Conservation (phyloP, 768 basidiomycete species). For the Lentinula lateritia region DNA sequence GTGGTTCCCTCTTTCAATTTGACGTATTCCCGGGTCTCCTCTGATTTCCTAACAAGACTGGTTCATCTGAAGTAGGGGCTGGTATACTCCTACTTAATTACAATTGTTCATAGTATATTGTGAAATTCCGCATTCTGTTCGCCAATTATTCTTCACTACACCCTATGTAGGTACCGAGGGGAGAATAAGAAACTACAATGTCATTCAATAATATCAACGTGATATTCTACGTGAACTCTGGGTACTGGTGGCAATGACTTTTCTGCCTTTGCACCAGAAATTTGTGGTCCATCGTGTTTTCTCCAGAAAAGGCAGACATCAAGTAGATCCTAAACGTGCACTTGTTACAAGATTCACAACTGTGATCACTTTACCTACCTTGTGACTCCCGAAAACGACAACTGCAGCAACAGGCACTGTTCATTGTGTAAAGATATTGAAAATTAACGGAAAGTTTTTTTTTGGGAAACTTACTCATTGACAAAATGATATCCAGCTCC, state of each 20-base stretch:
- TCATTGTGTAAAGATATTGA: not conserved
- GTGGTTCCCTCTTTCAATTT: no score
- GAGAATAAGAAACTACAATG: no score
- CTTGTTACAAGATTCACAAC: no score
- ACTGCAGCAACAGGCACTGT: constrained; percentile 1
- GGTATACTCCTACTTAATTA: no score
- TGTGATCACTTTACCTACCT: not conserved
- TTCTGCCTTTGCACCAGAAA: not conserved
- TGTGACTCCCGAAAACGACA: not conserved
- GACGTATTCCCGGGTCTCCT: no score
- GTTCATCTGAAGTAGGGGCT: no score
- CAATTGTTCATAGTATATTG: no score
- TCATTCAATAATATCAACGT: no score
- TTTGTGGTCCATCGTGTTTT: not conserved
- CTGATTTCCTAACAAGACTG: no score
- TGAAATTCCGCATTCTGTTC: no score
- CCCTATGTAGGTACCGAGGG: no score
- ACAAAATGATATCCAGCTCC: not conserved
- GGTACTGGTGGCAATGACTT: not conserved
- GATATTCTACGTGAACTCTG: not conserved
- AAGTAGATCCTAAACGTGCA: not conserved
- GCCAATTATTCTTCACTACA: no score
- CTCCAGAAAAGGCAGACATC: constrained; percentile 3
- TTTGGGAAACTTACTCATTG: not conserved
- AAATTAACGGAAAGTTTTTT: not conserved